Evolutionary conservation across 2,329 filamentous ascomycete species (phyloP), one percentile per base, ranked within the genome.

Genomic region (Atkinsonella hypoxylon): DNA sequence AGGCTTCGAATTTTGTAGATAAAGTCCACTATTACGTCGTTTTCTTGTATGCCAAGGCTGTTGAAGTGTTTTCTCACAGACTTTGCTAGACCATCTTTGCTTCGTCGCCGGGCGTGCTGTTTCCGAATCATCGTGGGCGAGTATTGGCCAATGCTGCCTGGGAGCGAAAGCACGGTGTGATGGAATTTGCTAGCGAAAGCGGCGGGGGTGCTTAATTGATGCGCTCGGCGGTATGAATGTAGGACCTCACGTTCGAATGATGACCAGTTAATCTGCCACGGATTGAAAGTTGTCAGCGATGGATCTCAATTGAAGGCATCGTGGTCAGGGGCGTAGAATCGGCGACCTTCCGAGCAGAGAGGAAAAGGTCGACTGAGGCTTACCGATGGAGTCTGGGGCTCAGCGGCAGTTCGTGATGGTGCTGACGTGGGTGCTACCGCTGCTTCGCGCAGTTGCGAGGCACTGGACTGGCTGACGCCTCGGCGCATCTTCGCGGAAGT

Each of bases 11-110:
- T 76, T 62, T 82, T 85, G 72, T 88, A 87, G 54, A 89, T 73
- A 62, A 89, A 81, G 56, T 87, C 85, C 51, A 90, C 85, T 51
- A 93, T 85, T 56, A 89, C 83, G 59, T 93, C 87, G 62, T 83
- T 89, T 70, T 94, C 88, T 56, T 82, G 83, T 40, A 91, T 79
- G 15, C 84, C 85, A 56, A 87, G 75, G 34, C 80, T 81, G 62
- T 93, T 93, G 70, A 93, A 93, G 67, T 93, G 86, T 64, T 89
- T 90, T 56, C 87, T 76, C 46, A 90, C 84, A 1, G 79, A 76
- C 56, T 81, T 75, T 9, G 85, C 84, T 50, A 94, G 72, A 56
- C 86, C 78, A 38, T 88, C 82, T 62, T 86, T 86, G 59, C 77
- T 79, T 62, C 89, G 82, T 50, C 84, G 75, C 48, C 82, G 72